These are phyloP conservation scores for Cytidiella melzeri DNA, from an alignment of 768 basidiomycete genomes.

Conservation along the genomic window DNA sequence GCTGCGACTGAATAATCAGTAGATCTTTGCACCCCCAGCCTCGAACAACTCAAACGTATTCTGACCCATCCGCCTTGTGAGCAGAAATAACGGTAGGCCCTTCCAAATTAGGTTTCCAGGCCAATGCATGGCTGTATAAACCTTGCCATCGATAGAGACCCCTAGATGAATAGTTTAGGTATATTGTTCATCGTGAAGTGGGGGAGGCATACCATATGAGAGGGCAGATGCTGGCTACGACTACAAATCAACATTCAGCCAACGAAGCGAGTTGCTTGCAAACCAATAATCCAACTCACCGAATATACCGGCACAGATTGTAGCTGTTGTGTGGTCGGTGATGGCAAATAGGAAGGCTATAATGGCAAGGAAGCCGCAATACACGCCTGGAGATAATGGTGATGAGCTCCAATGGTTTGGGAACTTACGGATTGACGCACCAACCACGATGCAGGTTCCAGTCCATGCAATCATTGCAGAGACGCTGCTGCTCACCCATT, in stretches of 20 bases:
- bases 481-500: neutral
- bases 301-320: neutral
- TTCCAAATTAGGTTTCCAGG: neutral
- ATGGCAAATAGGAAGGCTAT: neutral
- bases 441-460: neutral
- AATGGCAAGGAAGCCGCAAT: neutral
- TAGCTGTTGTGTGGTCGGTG: neutral
- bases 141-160: slow-evolving; percentile 3
- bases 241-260: neutral
- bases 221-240: neutral
- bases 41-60: too few relatives aligned
- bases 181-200: neutral
- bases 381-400: neutral
- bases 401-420: neutral
- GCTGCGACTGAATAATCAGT: too few relatives aligned
- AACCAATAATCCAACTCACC: neutral
- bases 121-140: neutral
- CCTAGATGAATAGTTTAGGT: neutral
- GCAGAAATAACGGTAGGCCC: too few relatives aligned
- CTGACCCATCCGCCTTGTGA: too few relatives aligned
- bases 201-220: neutral
- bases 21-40: too few relatives aligned
- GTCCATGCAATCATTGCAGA: neutral
- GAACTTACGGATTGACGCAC: neutral
- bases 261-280: neutral